Percentiles rank a stretch among this genome's conserved stretches.
phyloP scores from a whole-genome alignment of 163 green algal species.

The Smithsoniella earleae region DNA sequence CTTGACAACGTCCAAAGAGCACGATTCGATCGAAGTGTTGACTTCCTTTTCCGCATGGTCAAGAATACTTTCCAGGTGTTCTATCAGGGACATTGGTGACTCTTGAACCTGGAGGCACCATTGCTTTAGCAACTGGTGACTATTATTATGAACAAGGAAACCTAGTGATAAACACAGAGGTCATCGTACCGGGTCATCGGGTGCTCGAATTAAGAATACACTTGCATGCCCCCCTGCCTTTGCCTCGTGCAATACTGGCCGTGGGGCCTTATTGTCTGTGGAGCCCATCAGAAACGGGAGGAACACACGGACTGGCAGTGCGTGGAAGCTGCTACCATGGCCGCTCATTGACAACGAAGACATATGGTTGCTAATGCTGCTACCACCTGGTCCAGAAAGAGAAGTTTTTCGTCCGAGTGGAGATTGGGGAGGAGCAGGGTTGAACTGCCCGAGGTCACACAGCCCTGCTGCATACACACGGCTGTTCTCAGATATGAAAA shows the following conservation, averaged over 20 bases:
- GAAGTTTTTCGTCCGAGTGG: slow-evolving; percentile 21
- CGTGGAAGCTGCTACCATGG: background rate
- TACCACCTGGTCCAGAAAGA: background rate
- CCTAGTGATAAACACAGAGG: too few species aligned
- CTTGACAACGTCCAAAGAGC: slow-evolving; percentile 28
- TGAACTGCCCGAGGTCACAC: slow-evolving; percentile 28
- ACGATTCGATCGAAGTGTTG: slow-evolving; percentile 33
- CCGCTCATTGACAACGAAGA: background rate
- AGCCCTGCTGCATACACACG: slow-evolving; percentile 13
- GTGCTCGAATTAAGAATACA: slow-evolving; percentile 57
- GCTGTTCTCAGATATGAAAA: slow-evolving; percentile 29
- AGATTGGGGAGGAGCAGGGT: slow-evolving; percentile 41
- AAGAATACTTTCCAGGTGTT: slow-evolving; percentile 26
- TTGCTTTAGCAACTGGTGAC: slow-evolving; percentile 25
- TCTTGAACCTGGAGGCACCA: slow-evolving; percentile 27
- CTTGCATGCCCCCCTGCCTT: slow-evolving; percentile 51
- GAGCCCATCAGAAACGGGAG: slow-evolving; percentile 3
- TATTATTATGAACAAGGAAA: background rate
- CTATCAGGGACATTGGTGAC: slow-evolving; percentile 33
- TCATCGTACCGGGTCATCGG: slow-evolving; percentile 49
- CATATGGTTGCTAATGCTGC: too few species aligned
- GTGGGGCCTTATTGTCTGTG: slow-evolving; percentile 21
- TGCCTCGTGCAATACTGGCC: slow-evolving; percentile 50
- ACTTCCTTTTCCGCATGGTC: slow-evolving; percentile 8
- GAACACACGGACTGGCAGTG: slow-evolving; percentile 1